Evolutionary conservation across 805 yeast genomes (phyloP), one percentile per base, ranked within the genome.

Genomic region (Yamadazyma scolyti): DNA sequence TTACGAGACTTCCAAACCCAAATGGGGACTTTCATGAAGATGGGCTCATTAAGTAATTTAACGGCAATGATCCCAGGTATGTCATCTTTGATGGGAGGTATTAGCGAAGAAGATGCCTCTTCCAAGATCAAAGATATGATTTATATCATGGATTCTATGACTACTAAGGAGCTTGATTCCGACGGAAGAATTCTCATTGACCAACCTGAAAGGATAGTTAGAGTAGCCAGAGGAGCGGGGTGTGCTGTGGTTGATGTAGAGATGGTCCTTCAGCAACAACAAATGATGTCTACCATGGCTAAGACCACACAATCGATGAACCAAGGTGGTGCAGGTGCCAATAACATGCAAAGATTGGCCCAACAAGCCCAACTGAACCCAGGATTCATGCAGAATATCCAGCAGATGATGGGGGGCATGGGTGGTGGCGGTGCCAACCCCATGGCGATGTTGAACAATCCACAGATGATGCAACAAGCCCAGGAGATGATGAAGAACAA

Each of bases 21-120:
- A 59, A 83, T 90, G 94, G 82, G 83, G 56, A 90, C 89, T 44
- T 83, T 93, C 47, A 70, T 90, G 75, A 93, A 93, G 58, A 86
- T 93, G 95, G 98, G 98, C 2, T 97, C 97, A 3, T 63, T 90
- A 32, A 80, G 95, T 15, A 89, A 93, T 54, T 86, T 90, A 41
- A 96, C 97, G 3, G 77, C 82, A 32, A 90, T 90, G 97, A 79
- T 90, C 37, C 98, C 98, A 0, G 86, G 96, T 50, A 75, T 88
- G 62, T 77, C 89, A 21, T 78, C 76, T 44, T 71, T 90, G 71
- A 81, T 90, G 75, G 77, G 73, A 31, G 90, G 85, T 56, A 79
- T 86, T 25, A 93, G 95, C 16, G 97, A 88, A 54, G 96, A 87
- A 47, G 97, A 93, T 48, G 81, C 96, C 0, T 75, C 86, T n/a